phyloP scores from a whole-genome alignment of 2,329 filamentous ascomycete genomes.

The Neofusicoccum parvum region DNA sequence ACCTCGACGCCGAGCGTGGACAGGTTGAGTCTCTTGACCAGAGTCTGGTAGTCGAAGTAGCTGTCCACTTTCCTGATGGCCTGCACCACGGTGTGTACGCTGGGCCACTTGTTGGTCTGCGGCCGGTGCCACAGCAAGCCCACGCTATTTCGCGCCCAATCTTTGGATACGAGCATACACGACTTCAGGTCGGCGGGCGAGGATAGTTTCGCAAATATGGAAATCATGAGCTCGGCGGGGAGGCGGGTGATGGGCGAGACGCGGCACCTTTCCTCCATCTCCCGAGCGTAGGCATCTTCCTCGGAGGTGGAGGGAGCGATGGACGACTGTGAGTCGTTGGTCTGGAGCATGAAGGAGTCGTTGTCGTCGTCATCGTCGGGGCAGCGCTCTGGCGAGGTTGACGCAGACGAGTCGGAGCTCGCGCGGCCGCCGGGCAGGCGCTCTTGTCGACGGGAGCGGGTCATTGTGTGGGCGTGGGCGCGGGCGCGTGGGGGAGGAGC shows the following conservation, averaged over 20 bases:
- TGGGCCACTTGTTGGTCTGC: conserved; percentile 82
- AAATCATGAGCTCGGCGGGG: conserved; percentile 92
- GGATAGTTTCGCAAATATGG: conserved; percentile 83
- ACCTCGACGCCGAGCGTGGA: conserved; percentile 74
- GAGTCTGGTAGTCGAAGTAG: conserved; percentile 85
- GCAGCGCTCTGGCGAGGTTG: conserved; percentile 72
- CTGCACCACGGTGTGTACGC: conserved; percentile 77
- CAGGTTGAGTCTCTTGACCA: conserved; percentile 90
- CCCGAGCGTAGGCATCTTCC: conserved; percentile 63
- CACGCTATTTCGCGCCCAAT: conserved; percentile 90
- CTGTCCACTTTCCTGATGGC: conserved; percentile 73
- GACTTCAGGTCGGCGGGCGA: conserved; percentile 75
- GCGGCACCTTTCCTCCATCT: conserved; percentile 66
- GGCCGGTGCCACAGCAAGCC: conserved; percentile 94
- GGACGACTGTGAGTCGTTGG: conserved; percentile 91
- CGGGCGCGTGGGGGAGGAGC: not conserved
- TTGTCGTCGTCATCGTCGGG: conserved; percentile 93
- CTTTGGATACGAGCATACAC: conserved; percentile 92
- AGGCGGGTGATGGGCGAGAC: conserved; percentile 80
- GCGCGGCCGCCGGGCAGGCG: conserved; percentile 35
- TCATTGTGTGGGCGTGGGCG: conserved; percentile 26
- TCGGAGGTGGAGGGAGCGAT: conserved; percentile 79
- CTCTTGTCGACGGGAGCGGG: conserved; percentile 36
- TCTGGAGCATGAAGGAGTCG: conserved; percentile 81
- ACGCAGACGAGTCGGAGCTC: conserved; percentile 61